Evolutionary conservation across 2,329 filamentous ascomycete species (phyloP), one percentile per base, ranked within the genome.

Genomic region (Orbilia blumenaviensis): DNA sequence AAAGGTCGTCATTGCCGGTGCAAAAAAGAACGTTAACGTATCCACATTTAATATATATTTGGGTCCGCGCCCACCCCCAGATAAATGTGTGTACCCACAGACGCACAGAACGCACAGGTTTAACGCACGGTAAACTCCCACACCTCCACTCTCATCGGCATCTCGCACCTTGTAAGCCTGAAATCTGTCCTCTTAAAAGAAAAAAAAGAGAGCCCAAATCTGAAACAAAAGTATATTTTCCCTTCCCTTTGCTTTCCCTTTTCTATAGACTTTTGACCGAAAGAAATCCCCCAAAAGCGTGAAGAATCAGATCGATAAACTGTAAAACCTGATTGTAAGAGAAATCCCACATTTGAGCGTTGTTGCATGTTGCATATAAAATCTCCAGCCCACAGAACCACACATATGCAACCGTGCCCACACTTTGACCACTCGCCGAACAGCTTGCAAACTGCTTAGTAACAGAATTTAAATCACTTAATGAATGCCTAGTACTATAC

Each of bases 131-230:
- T 71, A 64, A 76, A 64, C 64, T 66, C 34, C 63, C 72, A 64
- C 72, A 64, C 72, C 64, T 69, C 54, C 62, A 62, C 62, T 46
- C 62, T 54, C 61, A 58, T 76, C 72, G 72, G 72, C 72, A 69
- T 69, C 64, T 76, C 72, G 72, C 72, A 60, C 72, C 72, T 76
- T 68, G 58, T 54, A 63, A 76, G 72, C 72, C 72, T 76, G 64
- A 76, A 76, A 69, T 66, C 58, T 76, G 64, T 56, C 71, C 71
- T 68, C 36, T 74, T 44, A 52, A n/a, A 56, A 42, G n/a, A n/a
- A n/a, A n/a, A n/a, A n/a, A n/a, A n/a, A n/a, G n/a, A n/a, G n/a
- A n/a, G n/a, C n/a, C n/a, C 32, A 16, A 2, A 12, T 61, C 44
- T 54, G 48, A 66, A 50, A 66, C 29, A 46, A 27, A 23, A 60